phyloP scores from a whole-genome alignment of 371 early-diverging fungal species.

The Basidiobolus heterosporus region DNA sequence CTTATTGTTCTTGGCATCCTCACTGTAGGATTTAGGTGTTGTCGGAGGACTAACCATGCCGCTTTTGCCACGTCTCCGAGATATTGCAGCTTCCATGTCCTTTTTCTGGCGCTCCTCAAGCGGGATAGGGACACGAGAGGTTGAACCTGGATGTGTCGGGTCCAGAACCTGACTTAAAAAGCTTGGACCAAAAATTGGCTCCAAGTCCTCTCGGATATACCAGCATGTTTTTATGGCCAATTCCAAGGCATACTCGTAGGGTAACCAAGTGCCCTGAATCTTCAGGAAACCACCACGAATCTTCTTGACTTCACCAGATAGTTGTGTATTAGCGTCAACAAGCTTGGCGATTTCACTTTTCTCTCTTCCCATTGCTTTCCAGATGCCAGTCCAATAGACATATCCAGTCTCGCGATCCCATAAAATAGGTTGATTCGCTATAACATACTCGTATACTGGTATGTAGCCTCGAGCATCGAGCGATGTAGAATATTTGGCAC shows the following conservation, averaged over 20 bases:
- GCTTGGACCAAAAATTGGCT: slow-evolving; percentile 37
- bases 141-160: slow-evolving; percentile 25
- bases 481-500: slow-evolving; percentile 40
- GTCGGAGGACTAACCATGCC: slow-evolving; percentile 8
- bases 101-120: slow-evolving; percentile 6
- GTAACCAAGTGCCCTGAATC: slow-evolving; percentile 62
- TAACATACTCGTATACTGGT: slow-evolving; percentile 49
- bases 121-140: slow-evolving; percentile 9
- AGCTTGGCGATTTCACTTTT: slow-evolving; percentile 51
- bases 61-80: slow-evolving; percentile 9
- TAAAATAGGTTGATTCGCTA: slow-evolving; percentile 42
- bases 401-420: slow-evolving; percentile 55
- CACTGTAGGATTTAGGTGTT: background rate
- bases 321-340: slow-evolving; percentile 41
- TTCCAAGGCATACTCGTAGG: slow-evolving; percentile 31
- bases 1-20: background rate
- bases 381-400: slow-evolving; percentile 58
- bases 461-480: slow-evolving; percentile 46
- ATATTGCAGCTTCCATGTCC: slow-evolving; percentile 8
- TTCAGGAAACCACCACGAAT: slow-evolving; percentile 50
- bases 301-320: slow-evolving; percentile 30
- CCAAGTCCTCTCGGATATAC: slow-evolving; percentile 34
- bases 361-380: slow-evolving; percentile 49
- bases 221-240: slow-evolving; percentile 36
- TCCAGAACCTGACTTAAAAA: slow-evolving; percentile 30